Evolutionary conservation across 352 stramenopile species (phyloP), one percentile per base, ranked within the genome.

Genomic region (Globisporangium paddicum): DNA sequence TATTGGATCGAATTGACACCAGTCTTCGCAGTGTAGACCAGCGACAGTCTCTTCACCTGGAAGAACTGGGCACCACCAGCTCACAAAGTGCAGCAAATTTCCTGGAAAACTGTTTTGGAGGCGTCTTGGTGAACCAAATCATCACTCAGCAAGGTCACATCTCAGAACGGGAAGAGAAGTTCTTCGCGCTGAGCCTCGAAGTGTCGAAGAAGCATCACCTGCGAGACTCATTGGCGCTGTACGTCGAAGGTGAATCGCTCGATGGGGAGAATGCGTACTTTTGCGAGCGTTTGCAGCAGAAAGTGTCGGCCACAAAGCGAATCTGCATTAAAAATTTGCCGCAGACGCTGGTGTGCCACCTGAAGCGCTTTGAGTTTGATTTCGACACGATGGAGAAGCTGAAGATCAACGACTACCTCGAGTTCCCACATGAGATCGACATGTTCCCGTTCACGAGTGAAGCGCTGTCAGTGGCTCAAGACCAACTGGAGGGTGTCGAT

Each of bases 341-440:
- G 0, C 63, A 73, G n/a, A 90, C 78, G 21, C 73, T 96, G 25
- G 81, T 96, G 25, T 86, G 87, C 44, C 82, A 94, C 44, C 63
- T 96, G 16, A 95, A 95, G 63, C 79, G 89, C 16, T 96, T 96
- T 47, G 87, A 94, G 40, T 96, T 97, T 38, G 88, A 97, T 61
- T 92, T 94, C 47, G 77, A 94, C 56, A 83, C 82, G 16, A 91
- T 96, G 82, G 79, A 92, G 55, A 95, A 93, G 56, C 44, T 89
- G 30, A 96, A 96, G 50, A 79, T 96, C 56, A 92, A 97, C 61
- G 86, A 96, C 48, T 79, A 72, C 25, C 55, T 95, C 13, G 81
- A 89, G 51, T 95, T 96, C 41, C 93, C 93, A 0, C 68, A 77
- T 30, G 83, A 94, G 41, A 65, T 98, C 28, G 77, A 98, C 68